Percentiles rank a stretch among this genome's conserved stretches.
Evolutionary conservation across 441 rosid genomes (phyloP).

Genomic region (Adansonia grandidieri): DNA sequence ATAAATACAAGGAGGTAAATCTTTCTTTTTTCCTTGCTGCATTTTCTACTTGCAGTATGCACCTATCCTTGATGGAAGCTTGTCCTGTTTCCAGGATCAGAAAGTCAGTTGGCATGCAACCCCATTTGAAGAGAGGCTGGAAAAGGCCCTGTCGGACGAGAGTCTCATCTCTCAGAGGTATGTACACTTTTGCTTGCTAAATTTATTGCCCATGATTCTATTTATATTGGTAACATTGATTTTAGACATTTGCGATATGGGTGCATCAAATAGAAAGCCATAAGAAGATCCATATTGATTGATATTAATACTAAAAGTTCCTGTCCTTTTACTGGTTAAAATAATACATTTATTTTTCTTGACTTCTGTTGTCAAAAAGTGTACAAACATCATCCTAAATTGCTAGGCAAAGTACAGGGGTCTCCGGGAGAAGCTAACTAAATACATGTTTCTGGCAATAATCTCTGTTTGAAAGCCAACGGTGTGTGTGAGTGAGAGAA

Average conservation of each 20-base stretch:
- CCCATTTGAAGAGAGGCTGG: conserved; percentile 94
- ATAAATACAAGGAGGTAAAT: conserved; percentile 89
- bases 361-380: background rate
- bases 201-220: background rate
- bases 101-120: conserved; percentile 99
- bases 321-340: background rate
- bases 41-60: conserved; percentile 1
- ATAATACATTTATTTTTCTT: background rate
- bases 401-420: background rate
- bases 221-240: background rate
- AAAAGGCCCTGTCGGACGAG: conserved; percentile 88
- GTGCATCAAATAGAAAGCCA: no score
- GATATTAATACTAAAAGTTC: background rate
- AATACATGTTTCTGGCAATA: background rate
- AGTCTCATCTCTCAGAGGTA: conserved; percentile 64
- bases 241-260: no score
- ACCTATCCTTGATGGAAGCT: conserved; percentile 21
- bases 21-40: background rate
- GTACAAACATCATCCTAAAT: background rate
- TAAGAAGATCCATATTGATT: background rate
- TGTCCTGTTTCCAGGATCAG: conserved; percentile 69
- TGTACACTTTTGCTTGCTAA: background rate
- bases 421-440: background rate
- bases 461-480: background rate
- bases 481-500: background rate